These are phyloP conservation scores for Kewa caespitosa DNA, from an alignment of 179 eudicot genomes.

Conservation along the genomic window DNA sequence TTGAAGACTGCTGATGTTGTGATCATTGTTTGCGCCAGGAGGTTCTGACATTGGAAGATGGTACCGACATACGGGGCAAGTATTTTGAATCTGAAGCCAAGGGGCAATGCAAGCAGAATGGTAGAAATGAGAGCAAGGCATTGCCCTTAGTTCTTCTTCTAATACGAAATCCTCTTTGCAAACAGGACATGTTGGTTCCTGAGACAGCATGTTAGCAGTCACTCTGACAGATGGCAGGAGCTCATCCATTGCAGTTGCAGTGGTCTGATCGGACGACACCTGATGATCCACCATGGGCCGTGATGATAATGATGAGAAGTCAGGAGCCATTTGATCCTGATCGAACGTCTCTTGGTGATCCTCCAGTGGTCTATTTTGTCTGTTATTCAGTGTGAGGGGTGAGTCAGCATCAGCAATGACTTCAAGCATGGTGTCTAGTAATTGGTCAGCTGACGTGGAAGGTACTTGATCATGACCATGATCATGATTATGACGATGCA, in stretches of 20 bases:
- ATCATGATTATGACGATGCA: neutral
- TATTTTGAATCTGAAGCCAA: slow-evolving; percentile 34
- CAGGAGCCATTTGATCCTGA: neutral
- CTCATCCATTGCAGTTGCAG: neutral
- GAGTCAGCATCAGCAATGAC: slow-evolving; percentile 1
- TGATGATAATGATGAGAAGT: no score
- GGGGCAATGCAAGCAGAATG: slow-evolving; percentile 35
- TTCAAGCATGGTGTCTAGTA: slow-evolving; percentile 32
- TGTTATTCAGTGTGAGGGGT: neutral
- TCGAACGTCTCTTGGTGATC: neutral
- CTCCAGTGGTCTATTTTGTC: neutral
- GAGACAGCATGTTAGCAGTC: slow-evolving; percentile 15
- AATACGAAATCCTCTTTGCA: slow-evolving; percentile 39
- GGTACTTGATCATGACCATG: neutral
- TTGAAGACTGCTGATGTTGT: neutral
- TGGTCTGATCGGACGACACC: neutral
- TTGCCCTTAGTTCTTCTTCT: slow-evolving; percentile 24
- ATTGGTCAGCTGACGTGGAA: slow-evolving; percentile 18
- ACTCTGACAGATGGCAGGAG: slow-evolving; percentile 1
- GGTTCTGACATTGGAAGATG: slow-evolving; percentile 19
- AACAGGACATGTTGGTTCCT: slow-evolving; percentile 28
- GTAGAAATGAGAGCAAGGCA: slow-evolving; percentile 33
- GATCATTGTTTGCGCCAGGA: neutral
- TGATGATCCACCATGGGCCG: neutral
- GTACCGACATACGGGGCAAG: slow-evolving; percentile 41